Evolutionary conservation across 768 basidiomycete genomes (phyloP), one percentile per base, ranked within the genome.

Genomic region (Asterophora lycoperdoides): DNA sequence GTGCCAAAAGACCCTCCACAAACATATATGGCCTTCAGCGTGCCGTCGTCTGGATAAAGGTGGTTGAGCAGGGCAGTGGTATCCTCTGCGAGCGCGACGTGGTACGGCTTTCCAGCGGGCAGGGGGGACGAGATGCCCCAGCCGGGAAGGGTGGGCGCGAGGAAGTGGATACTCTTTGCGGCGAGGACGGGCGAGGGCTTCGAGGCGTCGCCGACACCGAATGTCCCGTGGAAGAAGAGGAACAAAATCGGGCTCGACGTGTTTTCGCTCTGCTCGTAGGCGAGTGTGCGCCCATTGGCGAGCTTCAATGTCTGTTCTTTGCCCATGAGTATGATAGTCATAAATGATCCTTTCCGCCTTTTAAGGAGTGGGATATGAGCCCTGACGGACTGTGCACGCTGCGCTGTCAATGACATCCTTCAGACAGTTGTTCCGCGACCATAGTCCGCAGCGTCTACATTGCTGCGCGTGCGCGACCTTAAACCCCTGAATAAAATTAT

Each of bases 1-100:
- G 67, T 72, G 14, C 76, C 77, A 46, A 68, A 76, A 1, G 74
- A 77, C 9, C 72, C 70, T 2, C 74, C 76, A 1, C 64, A 44
- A 48, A 78, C 33, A 59, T 73, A 75, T 29, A 73, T 60, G 28
- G 54, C 59, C 30, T 32, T 32, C 33, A 75, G 60, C 8, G 66
- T 49, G n/a, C 52, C 50, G 3, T 53, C 52, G n/a, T 65, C 56
- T 0, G 72, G 67, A 41, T 73, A 68, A 44, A 75, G 61, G 55
- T 72, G 69, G 18, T 61, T 59, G 33, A 77, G 59, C 19, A 77
- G 61, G 33, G 64, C 61, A 1, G 65, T 65, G 55, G 70, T 66
- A 49, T 73, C 73, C 37, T 57, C 43, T 35, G 59, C 55, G 29
- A 76, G 58, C n/a, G 61, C 61, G 33, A 63, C 60, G 41, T 66